Evolutionary conservation across 306 rosid species (phyloP).

Genomic region (Luffa acutangula): DNA sequence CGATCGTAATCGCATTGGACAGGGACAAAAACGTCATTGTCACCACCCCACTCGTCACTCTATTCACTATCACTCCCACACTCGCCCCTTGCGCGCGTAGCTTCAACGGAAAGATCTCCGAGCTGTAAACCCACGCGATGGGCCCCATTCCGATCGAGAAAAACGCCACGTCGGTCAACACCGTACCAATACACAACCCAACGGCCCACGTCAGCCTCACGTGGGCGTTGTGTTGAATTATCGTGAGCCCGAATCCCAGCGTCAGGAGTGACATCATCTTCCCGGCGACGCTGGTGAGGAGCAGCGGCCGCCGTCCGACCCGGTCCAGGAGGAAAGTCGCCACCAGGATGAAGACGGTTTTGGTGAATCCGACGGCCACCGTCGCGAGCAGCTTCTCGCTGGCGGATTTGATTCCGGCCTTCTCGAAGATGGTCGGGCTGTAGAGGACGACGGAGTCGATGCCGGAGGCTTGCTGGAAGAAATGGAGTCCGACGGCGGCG

Average conservation of each 20-base stretch:
- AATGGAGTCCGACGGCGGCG: slow-evolving; percentile 45
- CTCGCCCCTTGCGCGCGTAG: slow-evolving; percentile 71
- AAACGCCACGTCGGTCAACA: slow-evolving; percentile 34
- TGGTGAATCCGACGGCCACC: slow-evolving; percentile 50
- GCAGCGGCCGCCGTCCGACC: slow-evolving; percentile 57
- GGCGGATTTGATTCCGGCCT: slow-evolving; percentile 36
- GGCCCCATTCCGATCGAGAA: slow-evolving; percentile 86
- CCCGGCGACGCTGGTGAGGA: slow-evolving; percentile 42
- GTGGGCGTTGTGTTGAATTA: slow-evolving; percentile 4
- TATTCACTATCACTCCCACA: slow-evolving; percentile 43
- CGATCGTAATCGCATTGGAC: neutral
- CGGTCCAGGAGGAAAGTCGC: slow-evolving; percentile 56
- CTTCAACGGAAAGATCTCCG: slow-evolving; percentile 62
- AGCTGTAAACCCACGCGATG: slow-evolving; percentile 61
- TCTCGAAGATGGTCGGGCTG: slow-evolving; percentile 43
- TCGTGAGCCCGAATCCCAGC: slow-evolving; percentile 31
- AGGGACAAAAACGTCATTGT: slow-evolving; percentile 63
- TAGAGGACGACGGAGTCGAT: slow-evolving; percentile 60
- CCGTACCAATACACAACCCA: slow-evolving; percentile 29
- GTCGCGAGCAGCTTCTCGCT: slow-evolving; percentile 30
- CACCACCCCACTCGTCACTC: slow-evolving; percentile 44
- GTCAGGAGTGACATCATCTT: slow-evolving; percentile 34
- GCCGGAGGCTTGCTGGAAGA: slow-evolving; percentile 63
- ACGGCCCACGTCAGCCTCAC: slow-evolving; percentile 38
- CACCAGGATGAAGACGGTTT: slow-evolving; percentile 44